Evolutionary conservation across 352 stramenopile genomes (phyloP).

Genomic region (Pythium monospermum): DNA sequence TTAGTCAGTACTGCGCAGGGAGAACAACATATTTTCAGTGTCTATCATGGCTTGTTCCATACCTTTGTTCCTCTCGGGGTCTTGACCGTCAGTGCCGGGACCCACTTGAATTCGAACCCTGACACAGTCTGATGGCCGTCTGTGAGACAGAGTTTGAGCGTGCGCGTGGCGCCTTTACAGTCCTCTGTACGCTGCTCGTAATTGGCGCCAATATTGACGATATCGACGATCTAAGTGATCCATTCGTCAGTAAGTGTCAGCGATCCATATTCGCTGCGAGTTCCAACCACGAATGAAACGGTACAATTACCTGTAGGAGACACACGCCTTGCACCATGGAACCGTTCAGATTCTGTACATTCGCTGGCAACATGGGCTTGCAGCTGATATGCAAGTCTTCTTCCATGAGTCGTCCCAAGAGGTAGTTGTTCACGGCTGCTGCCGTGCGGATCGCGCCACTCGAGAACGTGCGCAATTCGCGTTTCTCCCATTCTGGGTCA

Average conservation of each 20-base stretch:
- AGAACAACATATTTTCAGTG: too few relatives aligned
- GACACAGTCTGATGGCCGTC: slow-evolving; percentile 72
- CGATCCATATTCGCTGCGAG: too few relatives aligned
- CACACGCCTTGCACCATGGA: slow-evolving; percentile 60
- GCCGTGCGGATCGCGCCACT: slow-evolving; percentile 10
- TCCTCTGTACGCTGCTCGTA: slow-evolving; percentile 69
- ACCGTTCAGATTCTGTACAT: slow-evolving; percentile 43
- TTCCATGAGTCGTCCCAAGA: slow-evolving; percentile 56
- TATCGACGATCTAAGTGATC: slow-evolving; percentile 81
- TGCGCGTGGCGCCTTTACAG: slow-evolving; percentile 47
- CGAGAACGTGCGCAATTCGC: slow-evolving; percentile 20
- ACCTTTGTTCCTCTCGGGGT: slow-evolving; percentile 60
- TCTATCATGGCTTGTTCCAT: neutral
- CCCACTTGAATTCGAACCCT: slow-evolving; percentile 63
- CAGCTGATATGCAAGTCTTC: slow-evolving; percentile 71
- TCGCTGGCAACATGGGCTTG: slow-evolving; percentile 40
- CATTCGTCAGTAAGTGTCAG: too few relatives aligned
- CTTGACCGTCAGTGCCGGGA: slow-evolving; percentile 49
- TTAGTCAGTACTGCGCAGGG: too few relatives aligned
- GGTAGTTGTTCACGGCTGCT: slow-evolving; percentile 13
- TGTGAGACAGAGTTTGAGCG: slow-evolving; percentile 80
- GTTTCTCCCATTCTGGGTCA: slow-evolving; percentile 48
- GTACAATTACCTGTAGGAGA: slow-evolving; percentile 52
- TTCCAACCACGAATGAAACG: neutral
- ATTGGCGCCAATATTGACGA: slow-evolving; percentile 76